Evolutionary conservation across 495 filamentous ascomycete species (phyloP).

Genomic region (Podospora fimiseda): DNA sequence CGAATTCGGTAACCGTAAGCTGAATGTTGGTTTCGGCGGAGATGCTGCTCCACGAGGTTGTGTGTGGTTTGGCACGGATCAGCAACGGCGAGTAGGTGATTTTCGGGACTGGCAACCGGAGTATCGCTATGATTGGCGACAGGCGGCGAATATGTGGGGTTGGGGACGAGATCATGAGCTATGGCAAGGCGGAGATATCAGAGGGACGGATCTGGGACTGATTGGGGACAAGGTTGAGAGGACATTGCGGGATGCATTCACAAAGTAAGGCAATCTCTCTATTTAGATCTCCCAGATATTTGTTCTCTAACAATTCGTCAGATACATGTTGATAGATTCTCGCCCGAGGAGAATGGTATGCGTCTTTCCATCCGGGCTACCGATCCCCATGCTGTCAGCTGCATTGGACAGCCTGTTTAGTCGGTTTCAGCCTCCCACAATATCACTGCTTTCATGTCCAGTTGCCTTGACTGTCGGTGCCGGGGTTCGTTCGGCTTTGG

Average conservation of each 20-base stretch:
- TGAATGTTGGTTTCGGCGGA: slow-evolving; percentile 81
- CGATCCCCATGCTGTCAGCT: slow-evolving; percentile 69
- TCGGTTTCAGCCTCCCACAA: slow-evolving; percentile 71
- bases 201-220: slow-evolving; percentile 65
- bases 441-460: slow-evolving; percentile 71
- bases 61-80: slow-evolving; percentile 63
- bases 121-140: slow-evolving; percentile 41
- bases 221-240: slow-evolving; percentile 86
- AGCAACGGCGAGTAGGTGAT: slow-evolving; percentile 73
- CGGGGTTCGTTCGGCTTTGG: slow-evolving; percentile 70
- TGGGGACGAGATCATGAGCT: slow-evolving; percentile 75
- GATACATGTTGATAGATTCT: slow-evolving; percentile 71
- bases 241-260: slow-evolving; percentile 74
- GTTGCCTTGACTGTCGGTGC: slow-evolving; percentile 67
- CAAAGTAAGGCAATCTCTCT: slow-evolving; percentile 45
- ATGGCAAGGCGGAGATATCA: slow-evolving; percentile 64
- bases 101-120: slow-evolving; percentile 63
- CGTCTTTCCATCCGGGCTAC: slow-evolving; percentile 68
- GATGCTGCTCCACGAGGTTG: slow-evolving; percentile 67
- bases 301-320: slow-evolving; percentile 23
- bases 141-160: slow-evolving; percentile 35
- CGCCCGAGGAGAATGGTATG: slow-evolving; percentile 65
- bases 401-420: slow-evolving; percentile 69
- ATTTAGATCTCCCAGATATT: background rate
- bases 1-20: slow-evolving; percentile 71